These are phyloP conservation scores for Talaromyces sp. DNA, from an alignment of 2,329 filamentous ascomycete species.

Conservation along the genomic window DNA sequence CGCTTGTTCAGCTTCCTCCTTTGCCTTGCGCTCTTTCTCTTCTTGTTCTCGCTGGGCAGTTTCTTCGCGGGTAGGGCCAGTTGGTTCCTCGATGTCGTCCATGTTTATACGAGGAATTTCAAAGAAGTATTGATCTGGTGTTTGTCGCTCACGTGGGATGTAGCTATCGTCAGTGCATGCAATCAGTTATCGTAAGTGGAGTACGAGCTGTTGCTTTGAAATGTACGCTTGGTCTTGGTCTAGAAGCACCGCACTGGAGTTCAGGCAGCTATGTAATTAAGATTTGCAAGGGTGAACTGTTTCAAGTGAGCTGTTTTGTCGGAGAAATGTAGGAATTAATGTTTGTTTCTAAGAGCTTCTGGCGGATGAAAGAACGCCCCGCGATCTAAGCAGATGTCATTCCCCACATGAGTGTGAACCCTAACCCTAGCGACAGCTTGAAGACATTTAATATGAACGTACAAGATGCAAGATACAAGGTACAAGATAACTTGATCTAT, in stretches of 20 bases:
- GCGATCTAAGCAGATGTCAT: background rate
- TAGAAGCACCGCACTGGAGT: background rate
- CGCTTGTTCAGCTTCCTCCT: constrained; percentile 82
- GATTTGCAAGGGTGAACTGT: background rate
- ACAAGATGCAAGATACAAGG: background rate
- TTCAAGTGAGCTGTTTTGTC: background rate
- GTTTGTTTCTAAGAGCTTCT: constrained; percentile 4
- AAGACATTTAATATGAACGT: background rate
- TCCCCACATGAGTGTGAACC: constrained; percentile 3
- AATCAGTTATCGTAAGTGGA: background rate
- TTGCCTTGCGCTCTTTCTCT: constrained; percentile 59
- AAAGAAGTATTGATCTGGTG: background rate
- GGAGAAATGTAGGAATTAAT: background rate
- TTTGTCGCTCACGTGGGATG: background rate
- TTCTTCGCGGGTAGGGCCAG: constrained; percentile 30
- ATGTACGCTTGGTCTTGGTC: background rate
- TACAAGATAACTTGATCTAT: background rate
- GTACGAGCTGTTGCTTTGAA: background rate
- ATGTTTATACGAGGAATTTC: background rate
- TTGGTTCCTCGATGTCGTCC: constrained; percentile 28
- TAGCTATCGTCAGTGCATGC: background rate
- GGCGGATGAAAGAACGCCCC: constrained; percentile 6
- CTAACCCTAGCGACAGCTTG: background rate
- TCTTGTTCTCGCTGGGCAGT: constrained; percentile 50
- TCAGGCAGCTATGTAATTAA: background rate